Evolutionary conservation across 169 alveolate species (phyloP), one percentile per base, ranked within the genome.

Genomic region (Ichthyophthirius multifiliis): DNA sequence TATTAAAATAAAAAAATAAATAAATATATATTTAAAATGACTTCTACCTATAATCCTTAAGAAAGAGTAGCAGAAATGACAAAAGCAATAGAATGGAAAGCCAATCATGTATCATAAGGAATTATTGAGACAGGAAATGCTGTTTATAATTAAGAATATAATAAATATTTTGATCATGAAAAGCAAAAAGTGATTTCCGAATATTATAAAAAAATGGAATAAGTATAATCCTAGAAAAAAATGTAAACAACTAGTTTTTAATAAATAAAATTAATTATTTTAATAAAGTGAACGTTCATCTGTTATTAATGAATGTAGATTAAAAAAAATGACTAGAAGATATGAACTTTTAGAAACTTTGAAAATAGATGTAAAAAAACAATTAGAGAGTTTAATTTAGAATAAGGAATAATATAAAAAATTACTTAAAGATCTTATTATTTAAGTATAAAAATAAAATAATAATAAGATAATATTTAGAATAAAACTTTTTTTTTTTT

Each of bases 261-360:
- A 41, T 41, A 9, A 9, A 41, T 2, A 18, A 27, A 15, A 15
- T 47, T 55, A n/a, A n/a, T 55, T 10, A 55, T 55, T 0, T 27
- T 15, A 55, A 27, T 55, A 55, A 16, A 78, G 84, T 16, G 55
- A 78, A 78, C 75, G 75, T 31, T 78, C 84, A 23, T 34, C 77
- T 16, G 55, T 63, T 41, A 65, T 78, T 32, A 78, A 78, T 65
- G 46, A 65, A 65, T 44, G 65, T 39, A 78, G 84, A 44, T 48
- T 78, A n/a, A 41, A 76, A 18, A 78, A 78, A 44, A 78, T 78
- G 84, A 39, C 55, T 44, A 65, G 44, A 43, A 65, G 84, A 31
- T 78, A 55, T 65, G 84, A 67, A 35, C 65, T 65, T 23, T 47
- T 78, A 34, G 62, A 65, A 23, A 43, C 31, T 12, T 67, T 78